Percentiles rank a stretch among this genome's conserved stretches.
These are phyloP conservation scores for Ustilago trichophora DNA, from an alignment of 1,284 basidiomycete genomes.

Conservation along the genomic window DNA sequence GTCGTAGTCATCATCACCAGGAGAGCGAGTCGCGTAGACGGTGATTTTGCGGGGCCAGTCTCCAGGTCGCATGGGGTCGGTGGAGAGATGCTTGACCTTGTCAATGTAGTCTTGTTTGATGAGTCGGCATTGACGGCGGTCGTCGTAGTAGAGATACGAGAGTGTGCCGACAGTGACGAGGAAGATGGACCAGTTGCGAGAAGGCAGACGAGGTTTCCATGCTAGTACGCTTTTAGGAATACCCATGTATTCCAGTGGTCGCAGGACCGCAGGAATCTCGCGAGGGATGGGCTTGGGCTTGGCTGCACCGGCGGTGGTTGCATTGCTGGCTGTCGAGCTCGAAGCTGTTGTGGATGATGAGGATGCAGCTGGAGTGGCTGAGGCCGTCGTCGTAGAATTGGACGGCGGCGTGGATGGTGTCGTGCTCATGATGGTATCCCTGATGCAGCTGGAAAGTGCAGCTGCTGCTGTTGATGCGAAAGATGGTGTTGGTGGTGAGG, in stretches of 20 bases:
- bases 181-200: conserved; percentile 93
- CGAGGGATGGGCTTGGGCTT: conserved; percentile 36
- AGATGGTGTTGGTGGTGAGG: too few relatives aligned
- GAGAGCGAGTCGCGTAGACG: conserved; percentile 88
- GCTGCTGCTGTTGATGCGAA: too few relatives aligned
- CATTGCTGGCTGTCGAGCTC: conserved; percentile 4
- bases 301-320: conserved; percentile 5
- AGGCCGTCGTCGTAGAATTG: too few relatives aligned
- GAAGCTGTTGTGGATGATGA: conserved; percentile 14
- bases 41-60: conserved; percentile 82
- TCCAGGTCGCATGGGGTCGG: conserved; percentile 75
- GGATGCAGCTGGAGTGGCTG: conserved; percentile 1
- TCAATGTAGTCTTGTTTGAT: conserved; percentile 82
- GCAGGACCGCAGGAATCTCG: conserved; percentile 49
- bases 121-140: conserved; percentile 78
- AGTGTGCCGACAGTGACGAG: conserved; percentile 77
- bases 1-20: conserved; percentile 91
- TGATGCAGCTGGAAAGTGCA: too few relatives aligned
- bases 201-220: conserved; percentile 74
- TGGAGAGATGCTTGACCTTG: conserved; percentile 79
- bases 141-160: conserved; percentile 81
- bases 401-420: conserved; percentile 12
- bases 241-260: conserved; percentile 69
- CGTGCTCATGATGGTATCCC: conserved; percentile 22
- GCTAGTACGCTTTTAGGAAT: conserved; percentile 68